Base-by-base conservation (phyloP, 805 yeast species). In the Candida ulmi region DNA sequence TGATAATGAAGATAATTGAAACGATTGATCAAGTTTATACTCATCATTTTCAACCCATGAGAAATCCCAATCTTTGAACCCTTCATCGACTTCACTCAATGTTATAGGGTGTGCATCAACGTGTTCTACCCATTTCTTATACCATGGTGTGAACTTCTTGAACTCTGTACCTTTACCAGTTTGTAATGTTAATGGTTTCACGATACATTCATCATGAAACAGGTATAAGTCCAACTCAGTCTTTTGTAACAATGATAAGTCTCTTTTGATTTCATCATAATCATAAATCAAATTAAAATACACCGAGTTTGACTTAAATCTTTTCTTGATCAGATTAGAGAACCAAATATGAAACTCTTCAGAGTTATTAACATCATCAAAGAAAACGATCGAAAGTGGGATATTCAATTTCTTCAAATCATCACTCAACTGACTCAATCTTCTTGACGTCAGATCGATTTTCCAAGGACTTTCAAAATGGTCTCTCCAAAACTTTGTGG, bases 71-170 rank as follows among this genome's bases (percentile, higher is more conserved):
- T 43, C 33, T 12, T 19, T 3, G 5, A 30, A 18, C 8, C 15
- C 34, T 5, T 35, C 13, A 17, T 35, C 13, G 15, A 33, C 13
- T 16, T 33, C 11, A 24, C 11, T 29, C 5, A 38, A 29, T 30
- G 25, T 30, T n/a, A 35, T 23, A 8, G 43, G 42, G 18, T 48
- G 29, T 6, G 45, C 44, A 29, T 61, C 48, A 11, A 68, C 46
- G 35, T 55, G 47, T 13, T 52, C 49, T 8, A 52, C 48, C 76
- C 76, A 72, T 24, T 66, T 61, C 40, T 58, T 66, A 44, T 60
- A 69, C 74, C 75, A 72, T 0, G 76, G 76, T 4, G 74, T 61
- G 43, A 71, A 72, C 11, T 69, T 70, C 2, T 73, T 63, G 38
- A 66, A 72, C 35, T 62, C 70, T 1, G 69, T 61, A 1, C 72